Conservation (phyloP, 169 alveolate species). For the Cyclospora cayetanensis region DNA sequence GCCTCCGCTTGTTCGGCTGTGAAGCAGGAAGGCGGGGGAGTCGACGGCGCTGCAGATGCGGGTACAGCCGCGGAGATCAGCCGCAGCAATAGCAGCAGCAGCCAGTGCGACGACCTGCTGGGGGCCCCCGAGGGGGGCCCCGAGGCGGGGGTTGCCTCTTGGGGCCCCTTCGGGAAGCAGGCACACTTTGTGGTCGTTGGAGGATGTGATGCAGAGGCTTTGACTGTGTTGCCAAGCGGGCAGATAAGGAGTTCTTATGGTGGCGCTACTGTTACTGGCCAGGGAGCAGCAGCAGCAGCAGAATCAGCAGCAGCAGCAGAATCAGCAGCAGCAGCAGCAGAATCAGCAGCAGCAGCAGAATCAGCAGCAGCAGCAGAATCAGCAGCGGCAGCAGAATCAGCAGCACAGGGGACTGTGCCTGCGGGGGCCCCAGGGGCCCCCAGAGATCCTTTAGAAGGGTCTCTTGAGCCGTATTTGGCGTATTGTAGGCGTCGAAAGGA, state of each 20-base stretch:
- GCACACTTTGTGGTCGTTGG: background rate
- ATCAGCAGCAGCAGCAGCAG: background rate
- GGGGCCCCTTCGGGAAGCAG: no score
- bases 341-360: no score
- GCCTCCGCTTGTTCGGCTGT: background rate
- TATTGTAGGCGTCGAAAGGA: background rate
- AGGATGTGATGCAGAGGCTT: background rate
- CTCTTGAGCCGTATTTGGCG: background rate
- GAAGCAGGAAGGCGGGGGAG: background rate
- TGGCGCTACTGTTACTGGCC: no score
- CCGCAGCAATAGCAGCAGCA: background rate
- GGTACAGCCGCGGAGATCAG: background rate
- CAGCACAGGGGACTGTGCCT: background rate
- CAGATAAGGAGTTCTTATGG: background rate
- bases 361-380: background rate
- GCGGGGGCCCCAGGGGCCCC: no score
- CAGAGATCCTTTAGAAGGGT: background rate
- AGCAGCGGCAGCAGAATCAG: slow-evolving; percentile 3
- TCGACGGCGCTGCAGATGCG: background rate
- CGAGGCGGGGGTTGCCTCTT: no score
- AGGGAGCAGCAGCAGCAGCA: slow-evolving; percentile 17
- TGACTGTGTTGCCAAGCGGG: background rate
- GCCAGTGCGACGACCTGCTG: background rate
- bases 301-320: slow-evolving; percentile 6
- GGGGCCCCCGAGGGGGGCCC: background rate